Evolutionary conservation across 371 early-diverging fungal genomes (phyloP).

Genomic region (Conidiobolus incongruus): DNA sequence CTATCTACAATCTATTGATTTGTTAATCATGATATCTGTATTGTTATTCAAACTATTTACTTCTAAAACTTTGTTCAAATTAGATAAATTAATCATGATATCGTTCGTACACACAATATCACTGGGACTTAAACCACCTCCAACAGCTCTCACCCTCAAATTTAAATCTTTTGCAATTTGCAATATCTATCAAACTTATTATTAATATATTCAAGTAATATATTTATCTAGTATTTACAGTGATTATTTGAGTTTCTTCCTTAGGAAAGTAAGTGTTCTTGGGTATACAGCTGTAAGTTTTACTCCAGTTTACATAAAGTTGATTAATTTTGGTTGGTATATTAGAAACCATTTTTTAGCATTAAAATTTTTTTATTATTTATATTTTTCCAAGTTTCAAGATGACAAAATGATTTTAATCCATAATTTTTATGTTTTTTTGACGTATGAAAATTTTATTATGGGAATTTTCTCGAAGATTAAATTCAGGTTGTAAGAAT

Average conservation of each 20-base stretch:
- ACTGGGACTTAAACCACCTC: slow-evolving; percentile 62
- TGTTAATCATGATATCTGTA: background rate
- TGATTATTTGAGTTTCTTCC: slow-evolving; percentile 31
- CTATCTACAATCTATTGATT: slow-evolving; percentile 14
- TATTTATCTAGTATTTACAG: slow-evolving; percentile 13
- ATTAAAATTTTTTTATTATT: too few relatives aligned
- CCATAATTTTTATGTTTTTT: too few relatives aligned
- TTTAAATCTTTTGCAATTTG: slow-evolving; percentile 15
- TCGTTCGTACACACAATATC: slow-evolving; percentile 49
- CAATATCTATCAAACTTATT: slow-evolving; percentile 17
- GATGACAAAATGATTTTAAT: too few relatives aligned
- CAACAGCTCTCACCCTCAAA: slow-evolving; percentile 36
- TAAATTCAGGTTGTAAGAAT: too few relatives aligned
- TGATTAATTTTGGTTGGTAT: too few relatives aligned
- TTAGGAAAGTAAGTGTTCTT: slow-evolving; percentile 30
- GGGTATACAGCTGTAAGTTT: slow-evolving; percentile 36
- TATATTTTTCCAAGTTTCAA: too few relatives aligned
- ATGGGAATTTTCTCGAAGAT: too few relatives aligned
- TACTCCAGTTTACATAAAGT: slow-evolving; percentile 46
- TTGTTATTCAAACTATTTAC: slow-evolving; percentile 6
- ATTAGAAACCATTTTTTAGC: too few relatives aligned
- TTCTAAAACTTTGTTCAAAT: slow-evolving; percentile 25
- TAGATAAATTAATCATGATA: slow-evolving; percentile 45
- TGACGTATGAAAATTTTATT: too few relatives aligned
- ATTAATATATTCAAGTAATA: background rate